Evolutionary conservation across 345 rosid species (phyloP), one percentile per base, ranked within the genome.

Genomic region (Corymbia maculata): DNA sequence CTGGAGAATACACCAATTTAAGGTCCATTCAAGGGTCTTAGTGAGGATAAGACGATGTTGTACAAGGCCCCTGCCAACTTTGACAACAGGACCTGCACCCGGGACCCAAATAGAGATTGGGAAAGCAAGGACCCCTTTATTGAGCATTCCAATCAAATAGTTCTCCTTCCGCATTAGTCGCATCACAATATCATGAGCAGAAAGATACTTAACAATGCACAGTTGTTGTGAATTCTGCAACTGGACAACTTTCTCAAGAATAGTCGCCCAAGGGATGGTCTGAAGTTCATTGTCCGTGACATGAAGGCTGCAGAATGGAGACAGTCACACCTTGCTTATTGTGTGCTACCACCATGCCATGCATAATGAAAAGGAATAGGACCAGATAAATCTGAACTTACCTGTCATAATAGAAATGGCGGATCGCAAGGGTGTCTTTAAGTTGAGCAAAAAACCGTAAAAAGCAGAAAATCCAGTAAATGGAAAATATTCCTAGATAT

Each of bases 151-250:
- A 91, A 98, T 97, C 93, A 98, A 93, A 94, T 97, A 98, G 88
- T 98, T 98, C 90, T 98, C 99, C 92, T 98, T 98, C 89, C 99
- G 94, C 99, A 98, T 96, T 93, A 98, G 91, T 86, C 99, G 95
- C 99, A 97, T 95, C 61, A 98, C 92, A 51, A 98, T 90, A 87
- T 97, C 99, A 92, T 98, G 99, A 90, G 99, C 98, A 87, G 99
- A 96, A 86, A 98, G 99, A 92, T 98, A 98, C 94, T 97, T 97
- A 61, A 97, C 99, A 85, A 98, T 96, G 91, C 99, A 98, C 30
- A 98, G 96, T 87, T 94, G 92, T 82, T 95, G 95, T 5, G 97
- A 93, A 90, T 92, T 94, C 92, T 97, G 99, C 88, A 98, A 89
- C 86, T 88, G 93, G 87, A 97, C 99, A 91, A 97, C 98, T 94